Conservation (phyloP, 148 eudicot species). For the Silene conica region DNA sequence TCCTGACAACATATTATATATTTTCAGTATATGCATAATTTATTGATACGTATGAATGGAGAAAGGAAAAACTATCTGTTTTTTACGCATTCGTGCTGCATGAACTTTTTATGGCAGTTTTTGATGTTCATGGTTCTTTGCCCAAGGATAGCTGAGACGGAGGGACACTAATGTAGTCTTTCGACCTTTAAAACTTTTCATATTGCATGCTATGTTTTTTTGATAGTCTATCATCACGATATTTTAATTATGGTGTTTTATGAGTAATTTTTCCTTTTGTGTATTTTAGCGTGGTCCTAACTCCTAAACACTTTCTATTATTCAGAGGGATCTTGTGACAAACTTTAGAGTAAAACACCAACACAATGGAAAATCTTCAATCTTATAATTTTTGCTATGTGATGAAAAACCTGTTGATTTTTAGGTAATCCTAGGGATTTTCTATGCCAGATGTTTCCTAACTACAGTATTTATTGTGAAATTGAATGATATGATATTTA, state of each 20-base stretch:
- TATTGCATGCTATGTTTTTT: background rate
- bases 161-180: background rate
- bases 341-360: background rate
- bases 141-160: slow-evolving; percentile 3
- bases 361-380: background rate
- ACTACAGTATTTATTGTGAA: too few relatives aligned
- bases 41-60: background rate
- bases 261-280: background rate
- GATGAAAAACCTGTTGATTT: too few relatives aligned
- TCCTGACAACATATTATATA: background rate
- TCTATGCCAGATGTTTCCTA: too few relatives aligned
- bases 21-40: background rate
- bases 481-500: too few relatives aligned
- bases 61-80: background rate
- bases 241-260: background rate
- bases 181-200: background rate
- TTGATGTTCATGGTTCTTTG: background rate
- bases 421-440: too few relatives aligned
- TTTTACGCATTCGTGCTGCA: background rate
- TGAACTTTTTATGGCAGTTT: slow-evolving; percentile 8
- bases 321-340: background rate
- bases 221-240: background rate
- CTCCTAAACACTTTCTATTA: background rate
- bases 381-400: too few relatives aligned
- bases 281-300: background rate